These are phyloP conservation scores for Hemerocallis citrina DNA, from an alignment of 106 monocot genomes.

Conservation along the genomic window DNA sequence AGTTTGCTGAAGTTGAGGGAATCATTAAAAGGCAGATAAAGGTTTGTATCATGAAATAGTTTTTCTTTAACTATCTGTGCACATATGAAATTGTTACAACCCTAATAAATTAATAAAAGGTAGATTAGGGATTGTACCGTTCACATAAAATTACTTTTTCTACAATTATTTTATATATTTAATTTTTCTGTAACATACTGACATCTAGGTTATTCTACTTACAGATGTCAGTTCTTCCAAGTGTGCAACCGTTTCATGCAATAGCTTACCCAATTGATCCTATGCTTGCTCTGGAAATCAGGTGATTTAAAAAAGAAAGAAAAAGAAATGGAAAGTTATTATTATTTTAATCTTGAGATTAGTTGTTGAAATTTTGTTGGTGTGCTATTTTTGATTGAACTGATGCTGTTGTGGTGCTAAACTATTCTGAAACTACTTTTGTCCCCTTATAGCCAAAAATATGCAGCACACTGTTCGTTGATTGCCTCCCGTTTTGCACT, in stretches of 20 bases:
- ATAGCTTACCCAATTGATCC: conserved; percentile 97
- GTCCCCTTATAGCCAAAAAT: conserved; percentile 57
- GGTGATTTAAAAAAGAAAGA: conserved; percentile 29
- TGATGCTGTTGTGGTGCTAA: not conserved
- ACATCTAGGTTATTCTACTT: not conserved
- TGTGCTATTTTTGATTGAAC: not conserved
- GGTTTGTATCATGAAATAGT: conserved; percentile 39
- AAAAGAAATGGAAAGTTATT: not conserved
- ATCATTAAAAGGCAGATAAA: conserved; percentile 92
- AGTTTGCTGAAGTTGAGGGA: conserved; percentile 82
- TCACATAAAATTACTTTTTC: too few relatives aligned
- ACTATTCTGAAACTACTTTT: not conserved
- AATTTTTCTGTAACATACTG: too few relatives aligned
- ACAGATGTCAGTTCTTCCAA: conserved; percentile 76
- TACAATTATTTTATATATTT: too few relatives aligned
- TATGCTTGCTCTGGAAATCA: conserved; percentile 87
- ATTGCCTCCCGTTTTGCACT: conserved; percentile 84
- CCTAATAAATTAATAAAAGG: too few relatives aligned
- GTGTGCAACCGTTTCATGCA: conserved; percentile 99
- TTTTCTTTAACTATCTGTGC: too few relatives aligned
- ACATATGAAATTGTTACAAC: too few relatives aligned
- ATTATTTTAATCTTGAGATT: not conserved
- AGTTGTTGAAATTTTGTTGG: not conserved
- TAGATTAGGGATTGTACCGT: too few relatives aligned
- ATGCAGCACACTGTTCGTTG: conserved; percentile 83